Base-by-base conservation (phyloP, 169 alveolate genomes). In the Eimeria acervulina region DNA sequence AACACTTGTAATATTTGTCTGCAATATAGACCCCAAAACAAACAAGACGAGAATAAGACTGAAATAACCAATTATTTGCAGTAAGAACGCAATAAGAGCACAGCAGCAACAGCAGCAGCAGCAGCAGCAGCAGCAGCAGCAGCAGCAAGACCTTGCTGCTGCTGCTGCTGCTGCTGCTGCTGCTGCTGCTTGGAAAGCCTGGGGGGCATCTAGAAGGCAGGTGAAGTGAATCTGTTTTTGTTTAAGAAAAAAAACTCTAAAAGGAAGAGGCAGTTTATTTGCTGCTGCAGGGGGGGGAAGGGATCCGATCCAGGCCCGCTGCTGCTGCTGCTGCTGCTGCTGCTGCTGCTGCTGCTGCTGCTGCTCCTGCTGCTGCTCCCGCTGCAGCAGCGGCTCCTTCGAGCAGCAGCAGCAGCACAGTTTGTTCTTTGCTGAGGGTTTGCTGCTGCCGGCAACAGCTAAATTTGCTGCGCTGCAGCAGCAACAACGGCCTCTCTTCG, bases 311-410 rank as follows among this genome's bases (percentile, higher is more conserved):
- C 76, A 13, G 76, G 76, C n/a, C 76, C 33, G 76, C 76, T 63
- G 33, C 76, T 63, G 76, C 76, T 63, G 74, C 74, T 63, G 76
- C 76, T 63, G 76, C 76, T 63, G 76, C 76, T 47, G 55, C 55
- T 47, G 19, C 55, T 47, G 55, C 55, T 47, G 55, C 55, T 7
- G 55, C 55, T 7, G 55, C 55, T 19, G 76, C 36, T 63, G 31
- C 76, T 63, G 74, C 74, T 63, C 31, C 76, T 63, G 76, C 76
- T 63, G 76, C 76, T 47, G 55, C 55, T 47, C 55, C 55, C 12
- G 55, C 55, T 47, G 55, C 55, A 47, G 55, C 55, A 47, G 55
- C 55, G 76, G 76, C 36, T 63, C 76, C 76, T 63, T 63, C 76
- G 31, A 63, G n/a, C 76, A 26, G 76, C 76, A 63, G 76, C 76